These are phyloP conservation scores for Cutaneotrichosporon sp. DNA, from an alignment of 1,284 basidiomycete species.

Conservation along the genomic window DNA sequence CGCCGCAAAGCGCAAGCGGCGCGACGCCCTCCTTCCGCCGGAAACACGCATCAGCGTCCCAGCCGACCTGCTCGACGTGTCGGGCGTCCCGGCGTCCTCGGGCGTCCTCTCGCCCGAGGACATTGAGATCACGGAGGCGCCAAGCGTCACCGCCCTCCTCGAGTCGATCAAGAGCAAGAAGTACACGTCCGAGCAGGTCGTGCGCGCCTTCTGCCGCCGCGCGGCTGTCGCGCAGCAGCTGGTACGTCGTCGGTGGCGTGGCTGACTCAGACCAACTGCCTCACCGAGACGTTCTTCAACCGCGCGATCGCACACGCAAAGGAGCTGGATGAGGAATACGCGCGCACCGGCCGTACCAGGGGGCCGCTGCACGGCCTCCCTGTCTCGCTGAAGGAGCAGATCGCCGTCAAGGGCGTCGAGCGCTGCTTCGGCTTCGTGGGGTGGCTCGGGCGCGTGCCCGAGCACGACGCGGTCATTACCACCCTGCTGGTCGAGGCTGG, in stretches of 20 bases:
- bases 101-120: constrained; percentile 65
- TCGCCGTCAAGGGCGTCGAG: constrained; percentile 2
- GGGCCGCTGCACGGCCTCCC: constrained; percentile 58
- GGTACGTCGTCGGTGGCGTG: neutral
- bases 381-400: constrained; percentile 52
- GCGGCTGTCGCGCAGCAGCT: constrained; percentile 78
- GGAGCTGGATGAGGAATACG: constrained; percentile 52
- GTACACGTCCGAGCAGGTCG: constrained; percentile 27
- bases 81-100: constrained; percentile 61
- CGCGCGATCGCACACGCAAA: constrained; percentile 48
- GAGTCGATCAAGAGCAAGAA: constrained; percentile 23
- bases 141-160: constrained; percentile 32
- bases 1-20: constrained; percentile 58
- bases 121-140: constrained; percentile 64
- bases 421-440: neutral
- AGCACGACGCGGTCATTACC: constrained; percentile 23
- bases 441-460: constrained; percentile 9
- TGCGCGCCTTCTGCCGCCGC: constrained; percentile 67
- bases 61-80: constrained; percentile 55
- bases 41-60: constrained; percentile 57
- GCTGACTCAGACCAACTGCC: constrained; percentile 42
- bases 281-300: constrained; percentile 53
- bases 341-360: constrained; percentile 43
- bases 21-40: constrained; percentile 60
- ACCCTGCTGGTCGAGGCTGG: constrained; percentile 25